Conservation (phyloP, 345 rosid species). For the Orychophragmus violaceus region DNA sequence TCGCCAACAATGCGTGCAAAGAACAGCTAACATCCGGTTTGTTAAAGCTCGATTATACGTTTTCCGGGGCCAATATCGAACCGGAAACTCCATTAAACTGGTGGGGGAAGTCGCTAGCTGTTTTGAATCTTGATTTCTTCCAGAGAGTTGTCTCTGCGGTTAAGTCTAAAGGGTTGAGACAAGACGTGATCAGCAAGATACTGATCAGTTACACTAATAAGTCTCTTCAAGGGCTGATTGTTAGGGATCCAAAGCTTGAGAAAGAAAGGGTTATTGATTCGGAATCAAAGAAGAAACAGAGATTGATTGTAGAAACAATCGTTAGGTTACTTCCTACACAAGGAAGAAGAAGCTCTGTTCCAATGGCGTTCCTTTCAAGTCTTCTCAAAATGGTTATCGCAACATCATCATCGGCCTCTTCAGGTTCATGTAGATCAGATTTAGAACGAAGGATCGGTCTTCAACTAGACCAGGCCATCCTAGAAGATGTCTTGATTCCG, state of each 20-base stretch:
- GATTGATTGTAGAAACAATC: slow-evolving; percentile 67
- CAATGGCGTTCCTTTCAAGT: slow-evolving; percentile 91
- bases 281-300: slow-evolving; percentile 72
- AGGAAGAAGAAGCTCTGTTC: slow-evolving; percentile 80
- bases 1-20: slow-evolving; percentile 84
- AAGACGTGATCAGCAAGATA: slow-evolving; percentile 91
- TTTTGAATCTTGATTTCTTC: slow-evolving; percentile 72
- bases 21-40: slow-evolving; percentile 96
- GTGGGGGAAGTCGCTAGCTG: slow-evolving; percentile 87
- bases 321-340: slow-evolving; percentile 78
- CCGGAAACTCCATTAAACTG: slow-evolving; percentile 78
- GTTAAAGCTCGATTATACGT: slow-evolving; percentile 73
- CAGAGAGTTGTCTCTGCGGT: slow-evolving; percentile 76
- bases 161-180: slow-evolving; percentile 85
- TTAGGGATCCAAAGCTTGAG: slow-evolving; percentile 50
- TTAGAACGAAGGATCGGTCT: slow-evolving; percentile 86
- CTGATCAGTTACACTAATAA: slow-evolving; percentile 73
- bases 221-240: slow-evolving; percentile 67
- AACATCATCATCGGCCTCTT: slow-evolving; percentile 41
- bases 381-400: slow-evolving; percentile 70
- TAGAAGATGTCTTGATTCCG: slow-evolving; percentile 91
- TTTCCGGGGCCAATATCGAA: slow-evolving; percentile 41
- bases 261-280: slow-evolving; percentile 55
- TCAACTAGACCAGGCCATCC: slow-evolving; percentile 94
- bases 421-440: slow-evolving; percentile 68